Evolutionary conservation across 2,329 filamentous ascomycete species (phyloP), one percentile per base, ranked within the genome.

Genomic region (Stagonosporopsis vannaccii): DNA sequence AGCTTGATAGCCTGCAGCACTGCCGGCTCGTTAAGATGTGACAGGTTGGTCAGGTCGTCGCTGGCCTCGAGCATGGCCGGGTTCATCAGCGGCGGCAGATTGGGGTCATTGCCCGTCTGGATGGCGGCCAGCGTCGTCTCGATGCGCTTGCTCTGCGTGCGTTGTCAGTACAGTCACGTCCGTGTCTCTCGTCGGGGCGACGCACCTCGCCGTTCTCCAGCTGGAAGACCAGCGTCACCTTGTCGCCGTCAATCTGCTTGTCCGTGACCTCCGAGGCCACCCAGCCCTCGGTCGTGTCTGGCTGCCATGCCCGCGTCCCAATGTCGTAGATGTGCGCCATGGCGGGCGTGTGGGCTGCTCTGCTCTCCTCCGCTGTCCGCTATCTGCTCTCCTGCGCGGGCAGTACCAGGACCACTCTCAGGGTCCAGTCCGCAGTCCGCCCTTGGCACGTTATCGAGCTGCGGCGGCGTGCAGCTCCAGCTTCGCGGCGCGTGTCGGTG

Each of bases 261-360:
- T 90, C 89, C 76, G 90, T 84, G 69, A 99, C 90, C 84, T 98
- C 93, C 42, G 95, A 97, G 75, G 93, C 90, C 77, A 99, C 87
- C 94, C 95, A 99, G 80, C 95, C 95, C 80, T 99, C 94, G 60
- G 91, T 91, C 77, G 87, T 82, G 82, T 99, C 95, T 70, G 95
- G 93, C 85, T 98, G 95, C 95, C 95, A 99, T 76, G 93, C 95
- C 86, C 92, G 88, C 72, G 94, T 98, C 75, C 94, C 95, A 75
- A 97, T 87, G 84, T 98, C 93, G 82, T 96, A 98, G 76, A 87
- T 91, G 80, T 96, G 90, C 82, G 92, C 91, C 93, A 97, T 96
- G 63, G 44, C 67, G 65, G 53, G 45, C 48, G 37, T 53, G 35
- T 40, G 32, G 57, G 63, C 59, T 40, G 68, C 23, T 26, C 41